phyloP scores from a whole-genome alignment of 768 basidiomycete genomes.

The Russula vinacea region DNA sequence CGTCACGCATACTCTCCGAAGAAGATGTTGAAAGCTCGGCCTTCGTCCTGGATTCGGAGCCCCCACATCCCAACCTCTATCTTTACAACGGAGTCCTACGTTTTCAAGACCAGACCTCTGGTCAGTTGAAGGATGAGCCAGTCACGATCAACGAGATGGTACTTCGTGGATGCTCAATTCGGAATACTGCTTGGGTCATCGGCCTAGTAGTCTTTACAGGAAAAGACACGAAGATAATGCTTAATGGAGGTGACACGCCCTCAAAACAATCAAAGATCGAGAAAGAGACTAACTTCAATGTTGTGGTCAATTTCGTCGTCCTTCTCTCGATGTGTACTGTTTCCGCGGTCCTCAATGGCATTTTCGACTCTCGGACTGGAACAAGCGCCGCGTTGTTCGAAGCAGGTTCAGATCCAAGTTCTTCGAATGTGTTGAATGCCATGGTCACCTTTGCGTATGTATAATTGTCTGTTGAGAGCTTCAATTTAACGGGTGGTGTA shows the following conservation, averaged over 20 bases:
- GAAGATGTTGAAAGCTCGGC: constrained; percentile 86
- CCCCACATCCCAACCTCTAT: constrained; percentile 92
- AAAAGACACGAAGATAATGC: constrained; percentile 86
- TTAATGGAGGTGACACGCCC: constrained; percentile 89
- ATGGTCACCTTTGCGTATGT: constrained; percentile 90
- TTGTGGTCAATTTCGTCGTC: constrained; percentile 86
- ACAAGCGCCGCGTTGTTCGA: constrained; percentile 79
- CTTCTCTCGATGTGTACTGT: constrained; percentile 73
- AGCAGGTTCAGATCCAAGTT: constrained; percentile 57
- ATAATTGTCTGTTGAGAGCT: not conserved
- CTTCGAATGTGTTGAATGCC: constrained; percentile 62
- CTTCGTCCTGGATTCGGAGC: constrained; percentile 89
- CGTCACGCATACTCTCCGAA: constrained; percentile 71
- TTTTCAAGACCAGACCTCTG: constrained; percentile 55
- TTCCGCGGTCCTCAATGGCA: constrained; percentile 72
- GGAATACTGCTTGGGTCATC: constrained; percentile 91
- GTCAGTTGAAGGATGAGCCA: constrained; percentile 58
- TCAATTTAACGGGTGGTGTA: constrained; percentile 35
- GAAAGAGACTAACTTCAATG: constrained; percentile 98
- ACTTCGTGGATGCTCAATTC: constrained; percentile 83
- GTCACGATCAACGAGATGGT: constrained; percentile 91
- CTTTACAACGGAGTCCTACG: constrained; percentile 81
- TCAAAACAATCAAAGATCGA: constrained; percentile 98
- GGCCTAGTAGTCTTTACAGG: constrained; percentile 95
- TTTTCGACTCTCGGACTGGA: constrained; percentile 54